A percentile compares a stretch with the other conserved stretches of the same genome.
Conservation (phyloP, 2,329 filamentous ascomycete genomes). For the Samsoniella hepiali region DNA sequence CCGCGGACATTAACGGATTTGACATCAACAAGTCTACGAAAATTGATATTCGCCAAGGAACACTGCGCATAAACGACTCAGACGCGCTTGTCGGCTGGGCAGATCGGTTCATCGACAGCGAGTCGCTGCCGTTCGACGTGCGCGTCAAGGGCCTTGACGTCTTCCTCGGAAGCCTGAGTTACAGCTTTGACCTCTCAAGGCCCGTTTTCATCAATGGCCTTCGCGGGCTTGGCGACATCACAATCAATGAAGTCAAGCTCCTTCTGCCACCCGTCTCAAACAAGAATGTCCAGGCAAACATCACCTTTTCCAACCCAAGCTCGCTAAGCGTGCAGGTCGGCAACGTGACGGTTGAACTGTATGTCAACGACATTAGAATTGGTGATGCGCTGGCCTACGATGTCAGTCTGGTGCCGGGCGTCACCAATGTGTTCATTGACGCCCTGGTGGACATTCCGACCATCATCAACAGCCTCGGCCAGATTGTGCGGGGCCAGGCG, state of each 20-base stretch:
- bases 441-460: constrained; percentile 1
- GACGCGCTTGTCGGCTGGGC: constrained; percentile 3
- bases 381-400: constrained; percentile 5
- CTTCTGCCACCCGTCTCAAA: not conserved
- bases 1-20: constrained; percentile 5
- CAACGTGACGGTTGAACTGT: constrained; percentile 3
- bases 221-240: constrained; percentile 2
- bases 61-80: not conserved
- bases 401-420: constrained; percentile 2
- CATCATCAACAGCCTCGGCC: not conserved
- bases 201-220: constrained; percentile 3
- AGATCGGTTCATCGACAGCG: constrained; percentile 9
- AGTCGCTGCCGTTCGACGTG: constrained; percentile 3
- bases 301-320: constrained; percentile 9
- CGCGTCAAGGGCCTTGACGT: constrained; percentile 6
- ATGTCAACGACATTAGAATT: not conserved
- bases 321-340: constrained; percentile 7
- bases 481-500: not conserved
- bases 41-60: not conserved
- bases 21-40: not conserved
- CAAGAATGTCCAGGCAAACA: constrained; percentile 10
- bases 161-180: constrained; percentile 1
- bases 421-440: constrained; percentile 1
- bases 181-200: not conserved
- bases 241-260: not conserved